Evolutionary conservation across 1,284 basidiomycete genomes (phyloP).

Genomic region (Inonotus hispidus): DNA sequence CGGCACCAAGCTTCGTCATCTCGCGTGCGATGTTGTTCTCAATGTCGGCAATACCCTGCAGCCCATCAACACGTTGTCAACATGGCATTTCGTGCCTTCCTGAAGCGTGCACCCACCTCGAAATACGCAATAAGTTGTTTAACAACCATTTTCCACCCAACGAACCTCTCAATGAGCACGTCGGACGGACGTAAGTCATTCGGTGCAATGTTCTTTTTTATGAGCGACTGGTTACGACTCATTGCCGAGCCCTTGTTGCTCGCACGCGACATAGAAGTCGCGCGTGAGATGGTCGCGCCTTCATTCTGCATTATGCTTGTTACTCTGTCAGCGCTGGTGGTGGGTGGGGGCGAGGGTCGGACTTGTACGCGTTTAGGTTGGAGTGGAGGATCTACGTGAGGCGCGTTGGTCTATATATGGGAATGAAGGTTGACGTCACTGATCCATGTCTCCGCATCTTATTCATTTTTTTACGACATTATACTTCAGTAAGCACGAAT

Average conservation of each 20-base stretch:
- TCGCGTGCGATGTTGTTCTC: constrained; percentile 94
- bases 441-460: background rate
- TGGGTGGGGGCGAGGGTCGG: background rate
- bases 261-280: constrained; percentile 65
- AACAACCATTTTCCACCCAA: constrained; percentile 93
- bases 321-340: background rate
- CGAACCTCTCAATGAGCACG: constrained; percentile 93
- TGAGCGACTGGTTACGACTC: constrained; percentile 76
- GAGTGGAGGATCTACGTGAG: background rate
- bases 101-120: constrained; percentile 38
- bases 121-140: constrained; percentile 90
- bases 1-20: constrained; percentile 92
- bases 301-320: constrained; percentile 34
- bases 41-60: constrained; percentile 86
- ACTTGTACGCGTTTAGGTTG: background rate
- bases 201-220: constrained; percentile 85
- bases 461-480: too few species aligned
- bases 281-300: constrained; percentile 51
- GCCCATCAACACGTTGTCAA: constrained; percentile 21
- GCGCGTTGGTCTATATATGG: background rate
- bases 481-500: background rate
- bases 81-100: background rate
- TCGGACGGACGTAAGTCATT: constrained; percentile 93
- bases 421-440: constrained; percentile 3
- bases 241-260: constrained; percentile 60